A percentile compares a stretch with the other conserved stretches of the same genome.
These are phyloP conservation scores for Candida corydali DNA, from an alignment of 805 yeast genomes.

Conservation along the genomic window DNA sequence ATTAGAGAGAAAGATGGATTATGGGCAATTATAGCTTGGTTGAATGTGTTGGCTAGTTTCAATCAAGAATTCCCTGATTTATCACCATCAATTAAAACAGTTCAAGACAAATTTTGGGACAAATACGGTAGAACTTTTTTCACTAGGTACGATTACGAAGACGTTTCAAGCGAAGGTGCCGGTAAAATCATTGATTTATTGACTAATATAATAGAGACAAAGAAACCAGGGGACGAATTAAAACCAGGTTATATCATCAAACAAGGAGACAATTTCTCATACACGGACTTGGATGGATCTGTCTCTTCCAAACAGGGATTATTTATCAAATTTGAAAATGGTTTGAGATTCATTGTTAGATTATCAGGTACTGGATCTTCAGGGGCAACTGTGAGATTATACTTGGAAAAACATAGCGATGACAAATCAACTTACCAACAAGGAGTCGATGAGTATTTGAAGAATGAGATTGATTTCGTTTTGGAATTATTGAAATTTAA, in stretches of 20 bases:
- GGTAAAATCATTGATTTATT: conserved; percentile 53
- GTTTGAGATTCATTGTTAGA: conserved; percentile 83
- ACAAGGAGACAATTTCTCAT: conserved; percentile 84
- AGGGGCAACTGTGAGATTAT: conserved; percentile 94
- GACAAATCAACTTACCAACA: conserved; percentile 48
- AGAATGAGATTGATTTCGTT: conserved; percentile 57
- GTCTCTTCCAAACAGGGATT: conserved; percentile 87
- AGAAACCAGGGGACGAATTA: conserved; percentile 44
- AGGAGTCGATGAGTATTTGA: conserved; percentile 66
- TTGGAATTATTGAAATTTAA: conserved; percentile 67
- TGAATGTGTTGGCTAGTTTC: conserved; percentile 87
- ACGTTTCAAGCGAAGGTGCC: conserved; percentile 75
- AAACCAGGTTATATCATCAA: conserved; percentile 49
- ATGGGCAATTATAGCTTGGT: conserved; percentile 98
- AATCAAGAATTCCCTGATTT: conserved; percentile 52
- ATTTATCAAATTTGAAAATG: conserved; percentile 73
- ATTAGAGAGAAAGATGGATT: conserved; percentile 96
- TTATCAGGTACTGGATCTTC: conserved; percentile 96
- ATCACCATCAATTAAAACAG: conserved; percentile 59
- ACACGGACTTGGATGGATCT: conserved; percentile 92
- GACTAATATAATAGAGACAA: conserved; percentile 23
- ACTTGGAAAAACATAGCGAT: conserved; percentile 75
- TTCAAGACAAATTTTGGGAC: conserved; percentile 83
- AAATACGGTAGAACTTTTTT: conserved; percentile 96
- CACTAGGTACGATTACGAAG: conserved; percentile 92